Evolutionary conservation across 225 moss, liverwort and hornwort species (phyloP).

Genomic region (Marchantia paleacea): DNA sequence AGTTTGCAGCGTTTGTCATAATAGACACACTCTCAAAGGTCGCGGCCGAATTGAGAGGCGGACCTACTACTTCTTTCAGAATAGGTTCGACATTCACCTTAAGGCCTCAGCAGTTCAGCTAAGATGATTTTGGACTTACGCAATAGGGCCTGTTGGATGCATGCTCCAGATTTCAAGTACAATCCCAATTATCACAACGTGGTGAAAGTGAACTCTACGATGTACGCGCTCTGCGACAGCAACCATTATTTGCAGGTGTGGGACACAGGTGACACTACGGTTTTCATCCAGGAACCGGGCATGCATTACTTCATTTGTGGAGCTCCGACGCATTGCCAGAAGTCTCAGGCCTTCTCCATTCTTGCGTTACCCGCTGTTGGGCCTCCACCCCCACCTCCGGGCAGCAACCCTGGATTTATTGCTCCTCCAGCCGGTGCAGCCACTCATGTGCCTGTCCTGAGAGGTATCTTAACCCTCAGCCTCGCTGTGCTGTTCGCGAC

Average conservation of each 20-base stretch:
- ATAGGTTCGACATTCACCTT: no score
- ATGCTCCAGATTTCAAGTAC: conserved; percentile 38
- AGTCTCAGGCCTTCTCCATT: conserved; percentile 26
- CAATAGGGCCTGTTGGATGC: background rate
- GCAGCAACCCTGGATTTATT: background rate
- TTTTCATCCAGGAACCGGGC: conserved; percentile 17
- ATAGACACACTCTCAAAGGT: no score
- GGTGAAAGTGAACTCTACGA: conserved; percentile 29
- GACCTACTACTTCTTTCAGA: no score
- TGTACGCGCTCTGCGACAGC: conserved; percentile 21
- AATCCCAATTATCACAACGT: conserved; percentile 36
- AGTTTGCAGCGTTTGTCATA: no score
- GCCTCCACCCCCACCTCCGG: background rate
- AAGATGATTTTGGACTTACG: background rate
- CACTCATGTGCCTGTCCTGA: background rate
- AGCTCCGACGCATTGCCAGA: conserved; percentile 26
- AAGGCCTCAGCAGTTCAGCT: no score
- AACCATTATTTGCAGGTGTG: conserved; percentile 15
- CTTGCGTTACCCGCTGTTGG: background rate
- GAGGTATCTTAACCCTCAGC: background rate
- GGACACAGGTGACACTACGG: conserved; percentile 38
- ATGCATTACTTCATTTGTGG: conserved; percentile 32
- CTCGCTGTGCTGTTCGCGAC: background rate
- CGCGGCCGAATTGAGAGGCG: no score
- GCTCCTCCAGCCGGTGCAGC: background rate